Conservation (phyloP, 768 basidiomycete genomes). For the Obba rivulosa region DNA sequence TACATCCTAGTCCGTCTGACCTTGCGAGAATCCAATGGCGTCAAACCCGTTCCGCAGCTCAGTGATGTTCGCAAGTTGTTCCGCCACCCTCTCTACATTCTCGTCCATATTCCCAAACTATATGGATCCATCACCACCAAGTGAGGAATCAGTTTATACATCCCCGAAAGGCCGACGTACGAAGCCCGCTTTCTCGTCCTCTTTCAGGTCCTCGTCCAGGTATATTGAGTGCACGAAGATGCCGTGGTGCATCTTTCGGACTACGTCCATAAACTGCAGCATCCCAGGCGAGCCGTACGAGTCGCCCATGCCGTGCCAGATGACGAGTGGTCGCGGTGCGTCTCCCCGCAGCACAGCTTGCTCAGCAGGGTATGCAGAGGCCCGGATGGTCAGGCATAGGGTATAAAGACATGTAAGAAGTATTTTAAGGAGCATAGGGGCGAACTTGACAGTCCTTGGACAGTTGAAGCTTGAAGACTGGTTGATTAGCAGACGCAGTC, state of each 20-base stretch:
- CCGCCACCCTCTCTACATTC: constrained; percentile 60
- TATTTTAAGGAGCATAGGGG: too few relatives aligned
- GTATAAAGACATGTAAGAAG: too few relatives aligned
- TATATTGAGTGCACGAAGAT: constrained; percentile 76
- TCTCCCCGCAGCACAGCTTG: too few relatives aligned
- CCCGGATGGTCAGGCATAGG: too few relatives aligned
- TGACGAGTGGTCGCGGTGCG: constrained; percentile 47
- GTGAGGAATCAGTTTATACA: neutral
- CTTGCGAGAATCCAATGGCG: constrained; percentile 87
- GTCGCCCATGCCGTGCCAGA: constrained; percentile 84
- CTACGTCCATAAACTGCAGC: constrained; percentile 50
- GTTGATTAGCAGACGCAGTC: too few relatives aligned
- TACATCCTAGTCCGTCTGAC: constrained; percentile 21
- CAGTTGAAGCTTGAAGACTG: too few relatives aligned
- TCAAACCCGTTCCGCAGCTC: constrained; percentile 73
- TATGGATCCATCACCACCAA: neutral
- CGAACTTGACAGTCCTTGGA: too few relatives aligned
- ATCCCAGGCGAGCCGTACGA: constrained; percentile 71
- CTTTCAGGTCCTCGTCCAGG: constrained; percentile 54
- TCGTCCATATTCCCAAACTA: constrained; percentile 78
- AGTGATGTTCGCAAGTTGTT: constrained; percentile 57
- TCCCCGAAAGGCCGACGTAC: constrained; percentile 41
- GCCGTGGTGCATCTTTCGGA: constrained; percentile 63
- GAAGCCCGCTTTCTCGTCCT: constrained; percentile 65
- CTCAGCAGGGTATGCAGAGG: too few relatives aligned